phyloP scores from a whole-genome alignment of 2,329 filamentous ascomycete genomes.

The Paecilomyces niveus region DNA sequence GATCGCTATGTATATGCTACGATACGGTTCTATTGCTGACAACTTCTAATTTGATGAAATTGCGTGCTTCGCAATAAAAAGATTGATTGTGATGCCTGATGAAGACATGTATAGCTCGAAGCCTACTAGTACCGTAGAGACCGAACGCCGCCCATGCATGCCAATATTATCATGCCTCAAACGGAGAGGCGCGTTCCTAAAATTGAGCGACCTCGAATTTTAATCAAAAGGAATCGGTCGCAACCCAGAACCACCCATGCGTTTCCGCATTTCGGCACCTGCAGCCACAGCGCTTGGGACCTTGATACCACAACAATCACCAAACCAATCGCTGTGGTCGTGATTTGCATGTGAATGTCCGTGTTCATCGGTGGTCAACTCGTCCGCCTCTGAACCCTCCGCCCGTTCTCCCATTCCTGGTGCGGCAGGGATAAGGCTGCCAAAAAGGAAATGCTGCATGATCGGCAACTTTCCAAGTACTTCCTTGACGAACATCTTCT shows the following conservation, averaged over 20 bases:
- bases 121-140: neutral
- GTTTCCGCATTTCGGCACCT: constrained; percentile 79
- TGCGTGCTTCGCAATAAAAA: neutral
- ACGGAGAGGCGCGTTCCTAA: neutral
- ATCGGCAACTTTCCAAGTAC: constrained; percentile 90
- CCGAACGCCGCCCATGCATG: neutral
- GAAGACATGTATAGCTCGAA: neutral
- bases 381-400: constrained; percentile 44
- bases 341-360: constrained; percentile 55
- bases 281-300: constrained; percentile 92
- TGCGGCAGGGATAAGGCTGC: constrained; percentile 70
- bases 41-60: neutral
- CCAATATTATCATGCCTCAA: neutral
- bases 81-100: neutral
- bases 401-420: constrained; percentile 62
- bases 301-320: constrained; percentile 96
- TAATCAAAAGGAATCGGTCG: constrained; percentile 43
- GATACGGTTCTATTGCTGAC: neutral
- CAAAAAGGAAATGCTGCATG: constrained; percentile 98
- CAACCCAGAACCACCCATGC: constrained; percentile 59
- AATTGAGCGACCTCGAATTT: neutral
- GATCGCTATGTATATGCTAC: neutral
- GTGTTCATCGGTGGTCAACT: constrained; percentile 59
- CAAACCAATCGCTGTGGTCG: constrained; percentile 59
- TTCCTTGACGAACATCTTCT: constrained; percentile 91